A percentile compares a stretch with the other conserved stretches of the same genome.
phyloP scores from a whole-genome alignment of 2,329 filamentous ascomycete genomes.

The Microcyclospora tardicrescens region DNA sequence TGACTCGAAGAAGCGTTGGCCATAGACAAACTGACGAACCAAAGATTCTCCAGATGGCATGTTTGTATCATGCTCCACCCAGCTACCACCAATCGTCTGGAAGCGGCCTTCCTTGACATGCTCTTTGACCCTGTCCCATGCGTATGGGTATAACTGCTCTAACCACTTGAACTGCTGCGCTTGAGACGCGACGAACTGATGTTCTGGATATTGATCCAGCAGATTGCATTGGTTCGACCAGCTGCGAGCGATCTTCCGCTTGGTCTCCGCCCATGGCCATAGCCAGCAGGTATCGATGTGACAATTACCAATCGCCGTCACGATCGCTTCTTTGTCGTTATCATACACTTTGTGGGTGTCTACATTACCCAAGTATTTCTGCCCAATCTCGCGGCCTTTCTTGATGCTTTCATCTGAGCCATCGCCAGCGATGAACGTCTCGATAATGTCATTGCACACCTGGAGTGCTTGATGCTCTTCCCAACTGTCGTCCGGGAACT shows the following conservation, averaged over 20 bases:
- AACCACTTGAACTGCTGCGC: conserved; percentile 98
- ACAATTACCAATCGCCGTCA: conserved; percentile 86
- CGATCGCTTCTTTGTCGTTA: conserved; percentile 54
- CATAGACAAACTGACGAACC: conserved; percentile 86
- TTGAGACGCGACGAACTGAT: conserved; percentile 83
- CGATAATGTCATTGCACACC: conserved; percentile 77
- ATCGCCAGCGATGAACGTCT: conserved; percentile 71
- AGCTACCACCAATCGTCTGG: conserved; percentile 90
- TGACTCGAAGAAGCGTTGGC: conserved; percentile 87
- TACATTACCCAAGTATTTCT: conserved; percentile 69
- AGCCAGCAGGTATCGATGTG: conserved; percentile 98
- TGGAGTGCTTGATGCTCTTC: conserved; percentile 78
- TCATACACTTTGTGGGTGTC: conserved; percentile 72
- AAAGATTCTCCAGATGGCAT: conserved; percentile 91
- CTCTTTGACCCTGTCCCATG: conserved; percentile 78
- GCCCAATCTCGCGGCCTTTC: conserved; percentile 69
- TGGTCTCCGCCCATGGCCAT: conserved; percentile 97
- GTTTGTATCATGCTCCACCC: conserved; percentile 98
- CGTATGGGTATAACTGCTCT: conserved; percentile 73
- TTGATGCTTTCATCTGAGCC: conserved; percentile 60
- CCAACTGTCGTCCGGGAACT: conserved; percentile 79
- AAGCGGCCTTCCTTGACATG: conserved; percentile 87
- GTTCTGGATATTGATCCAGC: conserved; percentile 88
- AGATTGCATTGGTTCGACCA: conserved; percentile 96
- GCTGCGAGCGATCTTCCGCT: conserved; percentile 85